Base-by-base conservation (phyloP, 352 stramenopile genomes). In the Pythium phragmiticola region DNA sequence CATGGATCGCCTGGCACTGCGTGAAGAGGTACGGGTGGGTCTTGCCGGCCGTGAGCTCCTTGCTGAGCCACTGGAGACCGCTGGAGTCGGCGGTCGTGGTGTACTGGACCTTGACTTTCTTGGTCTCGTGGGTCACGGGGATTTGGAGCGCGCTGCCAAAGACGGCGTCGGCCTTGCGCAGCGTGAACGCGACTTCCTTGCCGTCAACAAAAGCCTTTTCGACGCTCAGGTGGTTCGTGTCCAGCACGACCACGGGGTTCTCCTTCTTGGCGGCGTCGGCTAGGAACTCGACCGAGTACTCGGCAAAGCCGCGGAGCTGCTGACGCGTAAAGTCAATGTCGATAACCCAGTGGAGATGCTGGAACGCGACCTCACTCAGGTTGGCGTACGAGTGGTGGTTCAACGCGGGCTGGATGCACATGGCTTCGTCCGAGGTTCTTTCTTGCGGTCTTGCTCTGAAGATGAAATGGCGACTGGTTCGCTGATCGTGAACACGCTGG, bases 1-100 rank as follows among this genome's bases (percentile, higher is more conserved):
- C 94, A 72, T 99, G 96, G 71, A 99, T 99, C 7, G 96, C 95
- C 43, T 93, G 84, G 64, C 87, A 96, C 67, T 98, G 93, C 21
- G 92, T 98, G 73, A 98, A 98, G 26, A 98, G 75, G 73, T 98
- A 99, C 11, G 96, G 96, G 62, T 95, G 80, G 48, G 85, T 88
- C 70, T 98, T 98, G 17, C 89, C 94, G 19, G 92, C 90, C 41
- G 97, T 99, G 70, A 98, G 95, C 59, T 90, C 80, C 47, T 97
- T 96, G 7, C 76, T 74, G 13, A 99, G 84, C 67, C 58, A 65
- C 37, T 63, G 57, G 3, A 63, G 57, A 14, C 57, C 57, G 46
- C 45, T 57, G 4, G 57, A 63, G 0, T 21, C 57, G 34, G 46
- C 57, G 13, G 57, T 63, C 57, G 57, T 63, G 11, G 57, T 42